Base-by-base conservation (phyloP, 768 basidiomycete genomes). In the Serendipita sp. region DNA sequence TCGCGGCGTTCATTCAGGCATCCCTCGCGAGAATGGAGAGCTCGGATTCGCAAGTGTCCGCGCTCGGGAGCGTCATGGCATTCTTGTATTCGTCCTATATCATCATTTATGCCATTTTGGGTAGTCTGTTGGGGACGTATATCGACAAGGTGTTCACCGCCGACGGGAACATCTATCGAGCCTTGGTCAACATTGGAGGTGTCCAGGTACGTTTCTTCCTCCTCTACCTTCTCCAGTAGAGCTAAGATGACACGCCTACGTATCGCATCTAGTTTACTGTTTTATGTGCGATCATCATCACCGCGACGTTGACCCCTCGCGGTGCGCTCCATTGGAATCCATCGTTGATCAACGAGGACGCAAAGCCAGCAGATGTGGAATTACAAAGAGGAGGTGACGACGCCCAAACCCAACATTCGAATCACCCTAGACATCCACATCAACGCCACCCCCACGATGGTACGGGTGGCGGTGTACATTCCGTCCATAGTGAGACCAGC, bases 1-100 rank as follows among this genome's bases (percentile, higher is more conserved):
- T 72, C 37, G 72, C 72, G 16, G 72, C 72, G 3, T 73, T 70
- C 69, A 72, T 73, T 64, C 71, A 73, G 63, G 64, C 67, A 7
- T 65, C 66, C 13, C 66, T 73, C 45, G 65, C 70, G 45, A 3
- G 45, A 3, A 48, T 66, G 46, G 62, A 68, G 13, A 10, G 15
- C 47, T 56, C 18, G 64, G 46, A 37, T n/a, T 3, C 64, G 3
- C 35, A 30, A 15, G 53, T 54, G 15, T 54, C 53, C 10, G 53
- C 53, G 13, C 53, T 54, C 1, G 53, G 53, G 30, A 10, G 16
- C 24, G 56, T 60, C 56, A 60, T 60, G 56, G 35, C 28, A 1
- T 60, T 60, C 28, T 35, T 60, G 24, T 60, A 60, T n/a, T 30
- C 35, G 34, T 37, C 35, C 1, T 60, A 60, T 60, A 60, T 60